Evolutionary conservation across 2,329 filamentous ascomycete species (phyloP).

Genomic region (Botrytis medusae): DNA sequence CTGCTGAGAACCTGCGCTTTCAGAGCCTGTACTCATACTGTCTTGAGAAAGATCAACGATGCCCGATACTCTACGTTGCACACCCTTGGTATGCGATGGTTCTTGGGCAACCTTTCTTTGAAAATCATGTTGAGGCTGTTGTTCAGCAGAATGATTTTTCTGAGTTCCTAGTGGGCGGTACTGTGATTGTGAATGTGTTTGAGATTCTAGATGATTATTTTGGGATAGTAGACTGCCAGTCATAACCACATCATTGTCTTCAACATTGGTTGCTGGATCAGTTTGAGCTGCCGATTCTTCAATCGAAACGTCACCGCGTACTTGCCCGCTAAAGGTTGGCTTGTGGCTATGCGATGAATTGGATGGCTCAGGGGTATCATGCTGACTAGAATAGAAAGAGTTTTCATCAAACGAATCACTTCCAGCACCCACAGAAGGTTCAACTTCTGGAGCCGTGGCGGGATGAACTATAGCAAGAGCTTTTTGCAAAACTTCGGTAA

Average conservation of each 20-base stretch:
- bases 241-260: constrained; percentile 32
- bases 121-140: constrained; percentile 16
- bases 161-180: constrained; percentile 15
- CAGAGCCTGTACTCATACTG: constrained; percentile 11
- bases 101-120: constrained; percentile 10
- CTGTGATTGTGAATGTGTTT: constrained; percentile 28
- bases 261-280: constrained; percentile 29
- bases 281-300: constrained; percentile 28
- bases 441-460: constrained; percentile 56
- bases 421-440: constrained; percentile 56
- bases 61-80: constrained; percentile 14
- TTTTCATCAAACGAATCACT: constrained; percentile 89
- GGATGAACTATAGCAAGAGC: constrained; percentile 70
- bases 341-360: constrained; percentile 41
- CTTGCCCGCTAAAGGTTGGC: constrained; percentile 32
- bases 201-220: constrained; percentile 35
- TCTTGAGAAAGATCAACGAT: constrained; percentile 24
- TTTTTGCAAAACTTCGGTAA: constrained; percentile 70
- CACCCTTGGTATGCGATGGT: not conserved
- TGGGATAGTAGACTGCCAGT: constrained; percentile 36
- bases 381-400: constrained; percentile 93
- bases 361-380: constrained; percentile 68
- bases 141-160: constrained; percentile 5
- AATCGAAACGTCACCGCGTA: constrained; percentile 30
- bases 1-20: constrained; percentile 31